phyloP scores from a whole-genome alignment of 192 early-diverging fungal species.

The Gaertneriomyces sp. region DNA sequence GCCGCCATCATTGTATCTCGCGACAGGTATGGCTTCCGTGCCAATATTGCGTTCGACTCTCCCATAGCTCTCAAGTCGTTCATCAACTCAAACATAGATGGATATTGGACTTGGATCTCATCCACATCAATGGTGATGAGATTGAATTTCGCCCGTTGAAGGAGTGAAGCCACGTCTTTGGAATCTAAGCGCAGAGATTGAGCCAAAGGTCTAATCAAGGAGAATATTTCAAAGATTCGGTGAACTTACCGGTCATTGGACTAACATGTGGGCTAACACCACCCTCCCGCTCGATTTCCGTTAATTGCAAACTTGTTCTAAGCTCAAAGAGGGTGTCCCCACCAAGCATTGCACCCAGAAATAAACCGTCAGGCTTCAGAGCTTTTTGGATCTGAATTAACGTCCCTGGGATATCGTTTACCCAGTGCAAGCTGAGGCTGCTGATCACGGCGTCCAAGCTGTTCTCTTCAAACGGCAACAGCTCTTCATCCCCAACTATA shows the following conservation, averaged over 20 bases:
- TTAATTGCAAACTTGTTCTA: conserved; percentile 84
- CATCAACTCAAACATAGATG: conserved; percentile 86
- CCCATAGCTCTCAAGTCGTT: conserved; percentile 89
- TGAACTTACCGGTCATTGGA: conserved; percentile 71
- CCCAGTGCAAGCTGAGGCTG: conserved; percentile 87
- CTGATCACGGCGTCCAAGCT: conserved; percentile 85
- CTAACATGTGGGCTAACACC: conserved; percentile 86
- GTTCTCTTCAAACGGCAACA: conserved; percentile 73
- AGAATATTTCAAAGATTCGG: neutral
- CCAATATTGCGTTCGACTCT: conserved; percentile 83
- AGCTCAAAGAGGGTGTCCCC: conserved; percentile 96
- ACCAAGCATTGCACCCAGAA: conserved; percentile 91
- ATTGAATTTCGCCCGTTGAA: conserved; percentile 80
- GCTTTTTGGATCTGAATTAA: conserved; percentile 78
- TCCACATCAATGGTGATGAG: conserved; percentile 93
- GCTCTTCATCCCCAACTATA: conserved; percentile 81
- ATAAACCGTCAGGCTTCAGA: conserved; percentile 88
- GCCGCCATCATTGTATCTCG: conserved; percentile 85
- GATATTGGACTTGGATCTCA: conserved; percentile 86
- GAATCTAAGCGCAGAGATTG: conserved; percentile 37
- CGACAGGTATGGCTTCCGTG: conserved; percentile 39
- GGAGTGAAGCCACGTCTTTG: conserved; percentile 71
- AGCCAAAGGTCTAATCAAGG: neutral
- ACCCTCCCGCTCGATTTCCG: conserved; percentile 85
- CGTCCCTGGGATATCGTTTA: conserved; percentile 89